Conservation (phyloP, 2,329 filamentous ascomycete genomes). For the Fusarium praegraminearum region DNA sequence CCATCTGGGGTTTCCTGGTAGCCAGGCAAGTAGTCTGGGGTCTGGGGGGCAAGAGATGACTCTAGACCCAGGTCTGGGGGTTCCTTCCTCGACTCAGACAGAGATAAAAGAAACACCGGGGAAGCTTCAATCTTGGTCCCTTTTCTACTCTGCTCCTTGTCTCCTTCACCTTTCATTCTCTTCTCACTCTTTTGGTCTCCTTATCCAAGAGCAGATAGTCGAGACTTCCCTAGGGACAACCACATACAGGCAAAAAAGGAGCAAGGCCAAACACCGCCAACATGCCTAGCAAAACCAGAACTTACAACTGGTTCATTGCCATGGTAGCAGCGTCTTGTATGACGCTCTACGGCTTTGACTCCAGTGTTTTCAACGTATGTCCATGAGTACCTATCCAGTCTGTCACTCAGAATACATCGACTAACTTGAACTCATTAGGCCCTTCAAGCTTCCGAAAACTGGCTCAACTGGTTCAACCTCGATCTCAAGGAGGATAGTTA, state of each 20-base stretch:
- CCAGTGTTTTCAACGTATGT: slow-evolving; percentile 74
- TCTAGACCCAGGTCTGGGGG: slow-evolving; percentile 17
- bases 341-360: slow-evolving; percentile 81
- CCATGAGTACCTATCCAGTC: neutral
- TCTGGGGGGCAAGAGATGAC: slow-evolving; percentile 30
- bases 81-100: slow-evolving; percentile 18
- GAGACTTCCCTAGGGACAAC: neutral
- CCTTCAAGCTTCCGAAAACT: slow-evolving; percentile 75
- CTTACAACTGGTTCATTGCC: slow-evolving; percentile 66
- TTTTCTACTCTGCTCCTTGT: slow-evolving; percentile 14
- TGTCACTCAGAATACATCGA: neutral
- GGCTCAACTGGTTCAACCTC: slow-evolving; percentile 72
- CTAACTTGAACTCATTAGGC: slow-evolving; percentile 49
- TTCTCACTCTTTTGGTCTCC: neutral
- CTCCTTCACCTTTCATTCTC: slow-evolving; percentile 8
- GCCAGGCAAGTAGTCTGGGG: slow-evolving; percentile 19
- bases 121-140: slow-evolving; percentile 17
- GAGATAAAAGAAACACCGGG: slow-evolving; percentile 39
- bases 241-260: neutral
- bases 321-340: slow-evolving; percentile 78
- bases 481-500: slow-evolving; percentile 58
- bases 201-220: slow-evolving; percentile 3
- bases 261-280: slow-evolving; percentile 42
- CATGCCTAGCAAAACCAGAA: slow-evolving; percentile 53
- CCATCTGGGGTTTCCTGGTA: slow-evolving; percentile 23